Evolutionary conservation across 2,329 filamentous ascomycete genomes (phyloP).

Genomic region (Dactylellina haptotyla): DNA sequence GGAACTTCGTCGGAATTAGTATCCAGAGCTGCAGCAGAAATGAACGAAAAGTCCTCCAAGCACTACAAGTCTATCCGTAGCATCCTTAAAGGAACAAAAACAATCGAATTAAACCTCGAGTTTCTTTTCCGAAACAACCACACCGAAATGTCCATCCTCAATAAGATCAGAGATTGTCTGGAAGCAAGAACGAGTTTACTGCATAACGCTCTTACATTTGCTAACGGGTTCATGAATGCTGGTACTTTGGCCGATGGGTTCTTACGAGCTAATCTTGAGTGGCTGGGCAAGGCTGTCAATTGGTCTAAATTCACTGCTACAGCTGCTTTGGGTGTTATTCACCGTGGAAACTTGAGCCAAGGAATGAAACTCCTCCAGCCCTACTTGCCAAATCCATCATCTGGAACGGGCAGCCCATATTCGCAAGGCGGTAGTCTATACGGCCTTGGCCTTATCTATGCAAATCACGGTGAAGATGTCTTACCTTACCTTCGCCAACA

Average conservation of each 20-base stretch:
- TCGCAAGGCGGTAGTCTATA: conserved; percentile 96
- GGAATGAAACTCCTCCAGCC: conserved; percentile 93
- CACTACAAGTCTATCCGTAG: conserved; percentile 72
- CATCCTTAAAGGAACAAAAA: conserved; percentile 87
- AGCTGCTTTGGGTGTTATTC: conserved; percentile 93
- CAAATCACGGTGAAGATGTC: conserved; percentile 94
- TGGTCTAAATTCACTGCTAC: conserved; percentile 99
- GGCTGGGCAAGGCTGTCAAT: conserved; percentile 97
- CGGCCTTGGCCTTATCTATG: conserved; percentile 93
- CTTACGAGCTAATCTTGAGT: conserved; percentile 97
- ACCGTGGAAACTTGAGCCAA: conserved; percentile 92
- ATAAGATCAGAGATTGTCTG: conserved; percentile 94
- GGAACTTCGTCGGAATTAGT: conserved; percentile 47
- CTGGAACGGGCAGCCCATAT: conserved; percentile 85
- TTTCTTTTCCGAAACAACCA: conserved; percentile 96
- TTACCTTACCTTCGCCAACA: conserved; percentile 80
- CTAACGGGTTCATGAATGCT: conserved; percentile 99
- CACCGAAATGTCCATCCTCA: conserved; percentile 88
- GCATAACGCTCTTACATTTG: conserved; percentile 95
- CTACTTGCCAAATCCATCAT: conserved; percentile 83
- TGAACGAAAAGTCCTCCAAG: conserved; percentile 56
- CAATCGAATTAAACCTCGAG: conserved; percentile 92
- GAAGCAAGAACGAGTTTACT: conserved; percentile 98
- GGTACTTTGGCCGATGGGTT: conserved; percentile 98
- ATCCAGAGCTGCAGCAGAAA: conserved; percentile 49